Base-by-base conservation (phyloP, 75 land plant species). In the Adiantum capillusveneris region DNA sequence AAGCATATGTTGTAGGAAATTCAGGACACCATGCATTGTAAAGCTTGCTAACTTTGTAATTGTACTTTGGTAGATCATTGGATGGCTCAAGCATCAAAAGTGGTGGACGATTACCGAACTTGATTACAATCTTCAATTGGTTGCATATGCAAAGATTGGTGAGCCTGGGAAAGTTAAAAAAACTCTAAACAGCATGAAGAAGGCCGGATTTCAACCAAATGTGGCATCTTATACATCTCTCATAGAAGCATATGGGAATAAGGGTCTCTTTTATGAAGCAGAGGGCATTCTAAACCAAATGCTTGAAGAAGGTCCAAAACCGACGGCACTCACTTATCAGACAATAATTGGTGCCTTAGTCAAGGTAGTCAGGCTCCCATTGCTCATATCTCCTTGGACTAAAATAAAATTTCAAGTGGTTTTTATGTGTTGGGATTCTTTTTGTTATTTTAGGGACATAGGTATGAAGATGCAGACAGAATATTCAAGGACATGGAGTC, bases 161-260 rank as follows among this genome's bases (percentile, higher is more conserved):
- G 79, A 91, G 44, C 73, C 79, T 48, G 78, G 68, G 29, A 82
- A 65, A 58, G 97, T 90, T 24, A 88, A 84, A 58, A 70, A 57
- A 36, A 25, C 79, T 24, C 62, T 87, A 30, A 55, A 55, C 28
- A 64, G 69, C 27, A 84, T 91, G 84, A 78, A 74, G 59, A 82
- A 72, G 67, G 74, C 74, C 36, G 93, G 93, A 1, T 74, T 75
- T 45, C 53, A 63, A 21, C 88, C 86, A 22, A 79, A 69, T 74
- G 88, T 91, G 37, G 74, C 78, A 29, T 71, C 81, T 41, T 73
- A 80, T 34, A 91, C 97, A 16, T 84, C 84, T 24, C 76, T 91
- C 13, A 84, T 91, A 77, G 97, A 91, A 78, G 88, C 88, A 31
- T 88, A 87, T 82, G 97, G 93, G 53, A 77, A 64, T 71, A 88